These are phyloP conservation scores for Phycomyces blakesleeanus DNA, from an alignment of 192 early-diverging fungal species.

Conservation along the genomic window DNA sequence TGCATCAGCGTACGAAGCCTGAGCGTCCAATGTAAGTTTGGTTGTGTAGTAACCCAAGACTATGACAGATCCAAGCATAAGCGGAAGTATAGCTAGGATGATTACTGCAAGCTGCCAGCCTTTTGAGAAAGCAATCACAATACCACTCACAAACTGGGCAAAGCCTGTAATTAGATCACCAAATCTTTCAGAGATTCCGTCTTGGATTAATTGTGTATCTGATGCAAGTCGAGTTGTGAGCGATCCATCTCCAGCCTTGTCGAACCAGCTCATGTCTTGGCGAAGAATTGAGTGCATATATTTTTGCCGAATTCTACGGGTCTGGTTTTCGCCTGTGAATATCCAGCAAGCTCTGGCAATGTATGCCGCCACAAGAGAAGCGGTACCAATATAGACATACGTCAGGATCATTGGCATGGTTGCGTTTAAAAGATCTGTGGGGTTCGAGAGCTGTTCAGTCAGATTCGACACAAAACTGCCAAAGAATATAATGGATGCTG, in stretches of 20 bases:
- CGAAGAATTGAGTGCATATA: slow-evolving; percentile 78
- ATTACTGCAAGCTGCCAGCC: slow-evolving; percentile 85
- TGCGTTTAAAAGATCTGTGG: slow-evolving; percentile 7
- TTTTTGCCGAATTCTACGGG: slow-evolving; percentile 67
- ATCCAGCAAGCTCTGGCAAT: slow-evolving; percentile 54
- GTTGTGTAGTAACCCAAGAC: slow-evolving; percentile 45
- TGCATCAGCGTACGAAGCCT: slow-evolving; percentile 76
- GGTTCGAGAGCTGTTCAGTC: background rate
- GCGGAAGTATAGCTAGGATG: slow-evolving; percentile 70
- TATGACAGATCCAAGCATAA: slow-evolving; percentile 48
- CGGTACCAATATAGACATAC: slow-evolving; percentile 58
- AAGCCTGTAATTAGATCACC: slow-evolving; percentile 62
- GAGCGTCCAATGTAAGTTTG: slow-evolving; percentile 41
- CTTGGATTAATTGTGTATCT: slow-evolving; percentile 84
- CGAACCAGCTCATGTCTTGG: slow-evolving; percentile 88
- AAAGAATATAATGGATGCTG: slow-evolving; percentile 30
- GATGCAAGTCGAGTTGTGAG: slow-evolving; percentile 83
- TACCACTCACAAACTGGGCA: slow-evolving; percentile 67
- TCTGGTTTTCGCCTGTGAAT: slow-evolving; percentile 46
- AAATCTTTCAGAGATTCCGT: slow-evolving; percentile 84
- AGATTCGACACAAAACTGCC: slow-evolving; percentile 27
- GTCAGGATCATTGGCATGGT: slow-evolving; percentile 29
- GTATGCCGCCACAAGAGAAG: slow-evolving; percentile 54
- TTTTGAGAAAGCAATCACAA: slow-evolving; percentile 71
- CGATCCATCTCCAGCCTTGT: slow-evolving; percentile 69